Percentiles rank a stretch among this genome's conserved stretches.
These are phyloP conservation scores for Puccinia novopanici DNA, from an alignment of 1,284 basidiomycete species.

Conservation along the genomic window DNA sequence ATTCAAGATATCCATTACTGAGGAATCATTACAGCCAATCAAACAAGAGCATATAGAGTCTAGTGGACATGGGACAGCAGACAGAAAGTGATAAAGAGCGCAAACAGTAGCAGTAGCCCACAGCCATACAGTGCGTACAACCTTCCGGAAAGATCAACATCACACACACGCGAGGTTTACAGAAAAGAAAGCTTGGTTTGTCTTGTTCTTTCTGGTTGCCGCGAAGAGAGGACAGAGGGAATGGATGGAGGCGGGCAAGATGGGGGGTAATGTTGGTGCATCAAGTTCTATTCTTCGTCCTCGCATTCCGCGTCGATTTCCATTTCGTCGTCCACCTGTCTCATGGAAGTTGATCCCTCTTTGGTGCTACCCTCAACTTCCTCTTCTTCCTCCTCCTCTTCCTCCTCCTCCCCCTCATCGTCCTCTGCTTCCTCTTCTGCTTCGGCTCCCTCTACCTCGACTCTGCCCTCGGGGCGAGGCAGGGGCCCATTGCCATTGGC, in stretches of 20 bases:
- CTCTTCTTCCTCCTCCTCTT: conserved; percentile 47
- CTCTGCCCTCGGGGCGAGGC: not conserved
- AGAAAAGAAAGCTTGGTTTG: not conserved
- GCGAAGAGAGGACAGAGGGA: not conserved
- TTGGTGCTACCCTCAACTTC: conserved; percentile 44
- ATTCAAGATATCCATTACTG: not conserved
- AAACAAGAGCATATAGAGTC: not conserved
- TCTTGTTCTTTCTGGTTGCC: not conserved
- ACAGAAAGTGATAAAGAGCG: not conserved
- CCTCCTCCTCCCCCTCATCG: conserved; percentile 47
- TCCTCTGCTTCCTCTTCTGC: conserved; percentile 46
- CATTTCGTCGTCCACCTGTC: conserved; percentile 19
- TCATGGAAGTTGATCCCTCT: conserved; percentile 6
- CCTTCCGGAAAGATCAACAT: not conserved
- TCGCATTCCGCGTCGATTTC: conserved; percentile 29
- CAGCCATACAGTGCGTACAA: conserved; percentile 11
- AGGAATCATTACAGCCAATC: not conserved
- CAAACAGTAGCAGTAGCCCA: too few relatives aligned
- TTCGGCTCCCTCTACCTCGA: conserved; percentile 33
- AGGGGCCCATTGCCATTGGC: conserved; percentile 20
- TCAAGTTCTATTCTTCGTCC: conserved; percentile 14
- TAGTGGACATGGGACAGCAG: not conserved
- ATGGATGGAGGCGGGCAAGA: not conserved
- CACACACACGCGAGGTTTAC: too few relatives aligned
- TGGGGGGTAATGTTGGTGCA: not conserved